These are phyloP conservation scores for Alnus rubra DNA, from an alignment of 306 rosid species.

Conservation along the genomic window DNA sequence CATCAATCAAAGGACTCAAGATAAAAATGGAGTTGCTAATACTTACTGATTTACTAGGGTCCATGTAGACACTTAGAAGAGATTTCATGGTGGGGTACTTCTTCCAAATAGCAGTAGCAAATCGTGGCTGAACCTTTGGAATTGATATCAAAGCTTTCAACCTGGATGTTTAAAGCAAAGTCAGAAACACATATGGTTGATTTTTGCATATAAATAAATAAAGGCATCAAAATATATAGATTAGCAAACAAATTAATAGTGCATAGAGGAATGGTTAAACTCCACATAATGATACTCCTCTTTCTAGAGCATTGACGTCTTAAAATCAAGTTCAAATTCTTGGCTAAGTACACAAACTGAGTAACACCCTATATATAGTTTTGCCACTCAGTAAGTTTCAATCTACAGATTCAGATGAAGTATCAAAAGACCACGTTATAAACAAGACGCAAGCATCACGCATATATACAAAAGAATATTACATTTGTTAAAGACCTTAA, in stretches of 20 bases:
- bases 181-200: conserved; percentile 24
- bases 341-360: background rate
- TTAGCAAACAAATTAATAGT: background rate
- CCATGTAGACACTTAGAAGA: conserved; percentile 78
- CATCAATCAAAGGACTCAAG: conserved; percentile 26
- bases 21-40: conserved; percentile 17
- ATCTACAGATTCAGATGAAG: no score
- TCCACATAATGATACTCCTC: background rate
- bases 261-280: background rate
- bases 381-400: background rate
- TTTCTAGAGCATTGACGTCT: background rate
- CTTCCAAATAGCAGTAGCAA: conserved; percentile 85
- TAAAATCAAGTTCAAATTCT: background rate
- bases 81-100: conserved; percentile 91
- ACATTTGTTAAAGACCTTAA: no score
- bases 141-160: conserved; percentile 90
- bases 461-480: no score
- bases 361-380: no score
- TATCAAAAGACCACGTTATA: no score
- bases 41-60: conserved; percentile 69
- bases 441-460: no score
- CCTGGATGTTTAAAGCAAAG: conserved; percentile 48
- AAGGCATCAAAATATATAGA: background rate
- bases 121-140: conserved; percentile 96
- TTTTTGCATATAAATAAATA: background rate